Evolutionary conservation across 768 basidiomycete genomes (phyloP), one percentile per base, ranked within the genome.

Genomic region (Russula foetens): DNA sequence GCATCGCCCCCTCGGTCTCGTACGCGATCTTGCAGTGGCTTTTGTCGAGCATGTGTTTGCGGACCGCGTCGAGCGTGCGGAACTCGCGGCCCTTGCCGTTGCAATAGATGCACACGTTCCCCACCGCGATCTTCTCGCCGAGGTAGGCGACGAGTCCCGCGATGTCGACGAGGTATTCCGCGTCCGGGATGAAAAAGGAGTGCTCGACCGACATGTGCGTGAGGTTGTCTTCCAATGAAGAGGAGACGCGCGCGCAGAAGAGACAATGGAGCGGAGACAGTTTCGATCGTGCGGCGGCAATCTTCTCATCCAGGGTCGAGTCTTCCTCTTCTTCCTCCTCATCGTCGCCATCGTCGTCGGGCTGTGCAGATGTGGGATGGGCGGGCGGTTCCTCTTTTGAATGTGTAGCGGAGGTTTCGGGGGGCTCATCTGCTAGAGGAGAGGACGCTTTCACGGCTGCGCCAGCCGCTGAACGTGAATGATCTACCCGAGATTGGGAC

Each of bases 21-120:
- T 96, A 98, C 0, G 91, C 88, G 64, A 99, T 84, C 75, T 97
- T 98, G 80, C 95, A 98, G 69, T 99, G 97, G 59, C 83, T 81
- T 75, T 98, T 98, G 77, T 95, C 95, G 43, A 83, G 63, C 97
- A 99, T 99, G 71, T 99, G 97, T 69, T 90, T 91, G 66, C 94
- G 79, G 5, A 92, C 94, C 0, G 95, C 96, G 4, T 92, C 88
- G 55, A 95, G 69, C 17, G 84, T 86, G 59, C 85, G 82, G 73
- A 93, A 93, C 68, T 92, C 93, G 62, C 84, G 76, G 45, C 92
- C 83, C 62, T 80, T 84, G 35, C 85, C 87, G 68, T 88, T 90
- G 74, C 97, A 99, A 73, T 79, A 92, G 28, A 98, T 81, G 76
- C 97, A 99, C 7, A 92, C 78, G 74, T 97, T 95, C 15, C 86